phyloP scores from a whole-genome alignment of 176 grass and related monocot species.

The Oryza coarctata region DNA sequence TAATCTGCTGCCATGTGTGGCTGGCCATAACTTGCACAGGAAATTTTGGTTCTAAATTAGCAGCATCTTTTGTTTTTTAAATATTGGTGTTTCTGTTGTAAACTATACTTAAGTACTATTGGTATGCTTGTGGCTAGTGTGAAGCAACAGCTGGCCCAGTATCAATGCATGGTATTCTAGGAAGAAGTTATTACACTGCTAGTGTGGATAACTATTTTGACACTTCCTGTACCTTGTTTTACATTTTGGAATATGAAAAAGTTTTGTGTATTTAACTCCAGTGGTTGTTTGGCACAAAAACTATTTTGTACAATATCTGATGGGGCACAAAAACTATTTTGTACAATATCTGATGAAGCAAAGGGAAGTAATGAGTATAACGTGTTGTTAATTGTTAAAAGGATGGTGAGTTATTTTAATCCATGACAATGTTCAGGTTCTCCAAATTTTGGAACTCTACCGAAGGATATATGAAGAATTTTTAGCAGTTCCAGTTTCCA shows the following conservation, averaged over 20 bases:
- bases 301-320: conserved; percentile 1
- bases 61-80: not conserved
- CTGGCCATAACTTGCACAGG: not conserved
- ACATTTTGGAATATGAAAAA: not conserved
- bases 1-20: not conserved
- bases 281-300: not conserved
- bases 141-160: not conserved
- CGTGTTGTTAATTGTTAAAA: not conserved
- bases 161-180: not conserved
- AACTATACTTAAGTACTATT: not conserved
- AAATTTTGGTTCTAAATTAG: not conserved
- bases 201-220: not conserved
- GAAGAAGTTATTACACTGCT: not conserved
- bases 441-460: conserved; percentile 95
- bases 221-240: not conserved
- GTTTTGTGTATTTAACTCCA: not conserved
- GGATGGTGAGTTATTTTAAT: conserved; percentile 22
- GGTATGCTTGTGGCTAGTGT: conserved; percentile 1
- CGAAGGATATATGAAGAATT: conserved; percentile 91
- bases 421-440: conserved; percentile 55
- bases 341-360: not conserved
- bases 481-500: conserved; percentile 91
- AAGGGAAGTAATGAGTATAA: not conserved
- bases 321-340: conserved; percentile 27
- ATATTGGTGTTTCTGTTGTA: not conserved